These are phyloP conservation scores for Nakaseomyces kungkrabaensis DNA, from an alignment of 1,139 yeast genomes.

Conservation along the genomic window DNA sequence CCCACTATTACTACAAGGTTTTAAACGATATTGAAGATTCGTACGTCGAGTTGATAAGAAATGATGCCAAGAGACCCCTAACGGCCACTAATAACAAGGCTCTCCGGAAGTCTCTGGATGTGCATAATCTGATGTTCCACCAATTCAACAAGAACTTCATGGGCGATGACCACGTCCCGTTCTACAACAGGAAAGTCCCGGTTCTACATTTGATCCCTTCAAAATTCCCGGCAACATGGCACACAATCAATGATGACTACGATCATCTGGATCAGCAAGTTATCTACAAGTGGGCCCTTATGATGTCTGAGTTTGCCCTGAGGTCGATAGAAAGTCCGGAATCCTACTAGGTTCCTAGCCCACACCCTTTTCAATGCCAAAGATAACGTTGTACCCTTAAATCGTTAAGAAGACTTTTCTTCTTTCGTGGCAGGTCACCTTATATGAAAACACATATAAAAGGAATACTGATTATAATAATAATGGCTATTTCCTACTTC, in stretches of 20 bases:
- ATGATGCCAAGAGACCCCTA: not conserved
- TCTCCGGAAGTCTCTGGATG: constrained; percentile 14
- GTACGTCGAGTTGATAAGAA: constrained; percentile 4
- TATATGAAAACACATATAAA: too few relatives aligned
- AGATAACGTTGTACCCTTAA: too few relatives aligned
- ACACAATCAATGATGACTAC: constrained; percentile 33
- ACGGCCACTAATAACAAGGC: not conserved
- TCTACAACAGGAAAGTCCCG: constrained; percentile 37
- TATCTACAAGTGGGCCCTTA: constrained; percentile 23
- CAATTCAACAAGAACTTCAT: constrained; percentile 28
- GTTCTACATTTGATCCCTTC: constrained; percentile 43
- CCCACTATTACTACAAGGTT: constrained; percentile 34
- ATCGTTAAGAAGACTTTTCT: too few relatives aligned
- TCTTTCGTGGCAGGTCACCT: too few relatives aligned
- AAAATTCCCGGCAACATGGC: constrained; percentile 45
- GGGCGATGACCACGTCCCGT: constrained; percentile 49
- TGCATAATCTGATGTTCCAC: constrained; percentile 12
- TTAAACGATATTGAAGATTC: constrained; percentile 29
- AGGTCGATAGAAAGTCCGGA: not conserved
- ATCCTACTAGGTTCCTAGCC: too few relatives aligned
- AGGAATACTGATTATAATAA: too few relatives aligned
- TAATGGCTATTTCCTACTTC: too few relatives aligned
- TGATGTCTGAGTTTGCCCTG: constrained; percentile 20
- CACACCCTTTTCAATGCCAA: too few relatives aligned
- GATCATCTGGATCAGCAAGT: constrained; percentile 21